Evolutionary conservation across 306 rosid genomes (phyloP).

Genomic region (Neltuma alba): DNA sequence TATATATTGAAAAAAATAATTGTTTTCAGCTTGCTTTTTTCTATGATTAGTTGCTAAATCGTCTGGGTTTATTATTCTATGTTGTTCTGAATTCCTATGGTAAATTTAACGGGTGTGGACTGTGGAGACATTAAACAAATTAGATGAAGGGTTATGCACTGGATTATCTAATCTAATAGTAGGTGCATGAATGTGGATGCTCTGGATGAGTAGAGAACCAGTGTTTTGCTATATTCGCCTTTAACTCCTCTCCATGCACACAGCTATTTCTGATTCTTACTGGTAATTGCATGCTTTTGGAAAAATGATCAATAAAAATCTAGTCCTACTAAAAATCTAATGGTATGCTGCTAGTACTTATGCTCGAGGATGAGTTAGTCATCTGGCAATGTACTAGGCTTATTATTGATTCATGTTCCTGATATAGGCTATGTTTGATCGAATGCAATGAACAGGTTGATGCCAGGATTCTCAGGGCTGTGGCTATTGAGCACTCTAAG

Average conservation of each 20-base stretch:
- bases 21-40: neutral
- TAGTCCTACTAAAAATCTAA: neutral
- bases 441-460: slow-evolving; percentile 56
- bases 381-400: neutral
- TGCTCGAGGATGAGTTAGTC: slow-evolving; percentile 6
- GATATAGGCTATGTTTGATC: slow-evolving; percentile 11
- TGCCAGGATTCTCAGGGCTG: slow-evolving; percentile 75
- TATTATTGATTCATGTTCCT: neutral
- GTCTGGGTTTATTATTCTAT: slow-evolving; percentile 21
- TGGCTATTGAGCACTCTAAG: slow-evolving; percentile 76
- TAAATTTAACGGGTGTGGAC: slow-evolving; percentile 17
- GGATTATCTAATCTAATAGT: slow-evolving; percentile 9
- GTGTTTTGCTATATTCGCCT: neutral
- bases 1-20: neutral
- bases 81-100: neutral
- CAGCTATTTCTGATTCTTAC: neutral
- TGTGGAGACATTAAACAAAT: slow-evolving; percentile 6
- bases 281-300: neutral
- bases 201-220: slow-evolving; percentile 1
- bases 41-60: slow-evolving; percentile 1
- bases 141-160: neutral
- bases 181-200: neutral
- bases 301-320: neutral
- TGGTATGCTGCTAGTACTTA: neutral
- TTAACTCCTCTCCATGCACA: neutral